Percentiles rank a stretch among this genome's conserved stretches.
phyloP scores from a whole-genome alignment of 495 filamentous ascomycete species.

The Neohortaea acidophila region DNA sequence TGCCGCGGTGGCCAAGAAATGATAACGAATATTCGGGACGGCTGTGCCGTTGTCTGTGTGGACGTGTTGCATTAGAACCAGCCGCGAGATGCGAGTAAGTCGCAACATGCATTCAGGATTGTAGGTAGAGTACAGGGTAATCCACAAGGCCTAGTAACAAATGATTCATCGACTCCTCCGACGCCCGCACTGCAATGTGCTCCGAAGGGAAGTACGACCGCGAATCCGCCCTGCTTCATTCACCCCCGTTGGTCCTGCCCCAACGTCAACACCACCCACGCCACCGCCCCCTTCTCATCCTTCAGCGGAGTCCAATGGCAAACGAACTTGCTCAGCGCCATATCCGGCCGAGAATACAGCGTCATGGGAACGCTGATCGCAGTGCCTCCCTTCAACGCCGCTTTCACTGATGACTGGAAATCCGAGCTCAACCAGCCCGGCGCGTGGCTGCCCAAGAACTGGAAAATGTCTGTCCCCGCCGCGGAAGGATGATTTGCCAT shows the following conservation, averaged over 20 bases:
- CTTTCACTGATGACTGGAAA: conserved; percentile 28
- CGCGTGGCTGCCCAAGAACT: conserved; percentile 30
- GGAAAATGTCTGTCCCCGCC: conserved; percentile 35
- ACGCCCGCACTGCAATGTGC: too few relatives aligned
- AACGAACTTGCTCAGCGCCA: conserved; percentile 31
- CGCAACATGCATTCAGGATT: too few relatives aligned
- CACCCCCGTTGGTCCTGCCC: conserved; percentile 9
- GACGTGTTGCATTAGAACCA: too few relatives aligned
- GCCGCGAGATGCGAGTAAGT: too few relatives aligned
- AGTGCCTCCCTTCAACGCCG: conserved; percentile 28
- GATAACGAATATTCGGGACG: too few relatives aligned
- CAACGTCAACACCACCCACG: conserved; percentile 33
- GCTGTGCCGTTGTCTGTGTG: too few relatives aligned
- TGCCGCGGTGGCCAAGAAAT: too few relatives aligned
- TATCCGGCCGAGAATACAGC: conserved; percentile 23
- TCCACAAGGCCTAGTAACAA: too few relatives aligned
- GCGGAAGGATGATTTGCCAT: conserved; percentile 20
- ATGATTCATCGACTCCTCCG: too few relatives aligned
- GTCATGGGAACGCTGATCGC: conserved; percentile 30
- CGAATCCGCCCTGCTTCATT: too few relatives aligned
- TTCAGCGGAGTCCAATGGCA: conserved; percentile 42
- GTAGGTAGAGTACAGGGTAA: too few relatives aligned
- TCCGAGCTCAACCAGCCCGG: conserved; percentile 23
- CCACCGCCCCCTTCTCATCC: conserved; percentile 32
- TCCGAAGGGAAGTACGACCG: too few relatives aligned